phyloP scores from a whole-genome alignment of 768 basidiomycete species.

The Macrolepiota fuliginosa region DNA sequence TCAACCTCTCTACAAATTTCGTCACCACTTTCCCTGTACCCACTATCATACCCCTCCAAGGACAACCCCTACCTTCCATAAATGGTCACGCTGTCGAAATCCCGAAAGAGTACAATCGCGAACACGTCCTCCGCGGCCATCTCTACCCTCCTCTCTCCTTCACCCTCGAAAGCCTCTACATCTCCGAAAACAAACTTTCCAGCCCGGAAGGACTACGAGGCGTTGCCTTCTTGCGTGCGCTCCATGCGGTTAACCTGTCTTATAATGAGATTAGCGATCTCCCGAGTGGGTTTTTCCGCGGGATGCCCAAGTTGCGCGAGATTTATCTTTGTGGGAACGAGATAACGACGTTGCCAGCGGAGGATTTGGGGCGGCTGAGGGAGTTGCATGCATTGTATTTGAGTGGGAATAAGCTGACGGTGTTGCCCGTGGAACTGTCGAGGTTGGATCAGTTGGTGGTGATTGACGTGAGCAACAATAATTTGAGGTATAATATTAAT shows the following conservation, averaged over 20 bases:
- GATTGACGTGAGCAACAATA: conserved; percentile 92
- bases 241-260: conserved; percentile 84
- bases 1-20: conserved; percentile 91
- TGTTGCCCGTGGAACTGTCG: conserved; percentile 85
- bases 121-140: conserved; percentile 40
- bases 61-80: neutral
- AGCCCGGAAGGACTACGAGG: conserved; percentile 66
- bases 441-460: conserved; percentile 76
- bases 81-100: neutral
- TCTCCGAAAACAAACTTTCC: conserved; percentile 84
- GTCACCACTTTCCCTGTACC: conserved; percentile 33
- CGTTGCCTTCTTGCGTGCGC: conserved; percentile 27
- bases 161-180: conserved; percentile 75
- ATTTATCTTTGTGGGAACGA: conserved; percentile 96
- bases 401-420: conserved; percentile 93
- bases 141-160: conserved; percentile 38
- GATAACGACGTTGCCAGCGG: conserved; percentile 83
- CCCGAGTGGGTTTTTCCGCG: conserved; percentile 72
- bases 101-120: conserved; percentile 15
- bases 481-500: conserved; percentile 94
- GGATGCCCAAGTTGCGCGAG: conserved; percentile 71
- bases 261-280: conserved; percentile 95
- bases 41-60: conserved; percentile 2
- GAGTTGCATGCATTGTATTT: conserved; percentile 75
- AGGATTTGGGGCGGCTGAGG: conserved; percentile 75